These are phyloP conservation scores for Colletotrichum incanum DNA, from an alignment of 2,329 filamentous ascomycete species.

Conservation along the genomic window DNA sequence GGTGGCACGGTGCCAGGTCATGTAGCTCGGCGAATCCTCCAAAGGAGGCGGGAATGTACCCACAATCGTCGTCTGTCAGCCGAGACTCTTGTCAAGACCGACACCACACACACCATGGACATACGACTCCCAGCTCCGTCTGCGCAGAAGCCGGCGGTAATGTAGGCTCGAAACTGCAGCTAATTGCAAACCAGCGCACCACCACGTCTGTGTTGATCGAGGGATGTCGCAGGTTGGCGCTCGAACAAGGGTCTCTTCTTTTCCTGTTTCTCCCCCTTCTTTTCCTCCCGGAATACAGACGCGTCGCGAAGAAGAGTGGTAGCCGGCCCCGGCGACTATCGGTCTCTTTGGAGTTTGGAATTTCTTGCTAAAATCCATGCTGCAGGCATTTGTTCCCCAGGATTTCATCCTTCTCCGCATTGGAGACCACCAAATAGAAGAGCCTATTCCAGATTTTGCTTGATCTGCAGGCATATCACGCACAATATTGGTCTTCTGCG, in stretches of 20 bases:
- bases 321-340: background rate
- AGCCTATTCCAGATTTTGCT: constrained; percentile 19
- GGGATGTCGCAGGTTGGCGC: background rate
- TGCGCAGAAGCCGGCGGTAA: background rate
- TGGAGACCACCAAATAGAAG: background rate
- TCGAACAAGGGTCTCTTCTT: background rate
- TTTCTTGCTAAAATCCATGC: constrained; percentile 8
- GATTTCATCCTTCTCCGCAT: constrained; percentile 35
- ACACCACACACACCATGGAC: constrained; percentile 20
- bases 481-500: background rate
- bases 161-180: constrained; percentile 14
- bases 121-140: constrained; percentile 9
- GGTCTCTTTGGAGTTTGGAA: background rate
- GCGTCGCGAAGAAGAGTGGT: constrained; percentile 2
- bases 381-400: constrained; percentile 27
- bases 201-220: background rate
- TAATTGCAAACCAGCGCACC: constrained; percentile 17
- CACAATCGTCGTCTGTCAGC: constrained; percentile 6
- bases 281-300: background rate
- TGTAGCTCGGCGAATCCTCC: constrained; percentile 29
- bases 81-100: constrained; percentile 22
- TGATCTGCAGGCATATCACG: constrained; percentile 3
- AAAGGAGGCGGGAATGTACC: background rate
- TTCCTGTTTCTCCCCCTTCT: background rate
- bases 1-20: constrained; percentile 9